Percentiles rank a stretch among this genome's conserved stretches.
Conservation (phyloP, 345 rosid genomes). For the Anacardium occidentale region DNA sequence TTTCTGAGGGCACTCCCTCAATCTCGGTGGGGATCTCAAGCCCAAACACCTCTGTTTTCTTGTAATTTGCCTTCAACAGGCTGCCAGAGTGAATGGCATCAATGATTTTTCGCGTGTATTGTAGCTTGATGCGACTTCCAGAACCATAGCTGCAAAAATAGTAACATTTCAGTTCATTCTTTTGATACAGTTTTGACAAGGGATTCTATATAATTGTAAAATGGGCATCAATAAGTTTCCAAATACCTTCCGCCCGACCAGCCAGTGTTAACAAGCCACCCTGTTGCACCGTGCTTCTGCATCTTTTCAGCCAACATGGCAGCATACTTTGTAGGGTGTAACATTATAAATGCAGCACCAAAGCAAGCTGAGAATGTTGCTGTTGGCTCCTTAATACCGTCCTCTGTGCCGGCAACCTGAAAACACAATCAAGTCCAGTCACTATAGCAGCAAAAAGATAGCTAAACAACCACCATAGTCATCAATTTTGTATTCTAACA, state of each 20-base stretch:
- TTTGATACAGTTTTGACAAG: background rate
- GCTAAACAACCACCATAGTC: background rate
- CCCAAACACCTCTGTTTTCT: constrained; percentile 26
- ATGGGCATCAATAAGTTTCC: background rate
- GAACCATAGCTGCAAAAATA: constrained; percentile 61
- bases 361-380: constrained; percentile 98
- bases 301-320: constrained; percentile 96
- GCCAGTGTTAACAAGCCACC: constrained; percentile 97
- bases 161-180: background rate
- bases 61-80: constrained; percentile 58
- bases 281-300: constrained; percentile 93
- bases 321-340: constrained; percentile 98
- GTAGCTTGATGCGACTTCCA: constrained; percentile 80
- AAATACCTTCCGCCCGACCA: constrained; percentile 97
- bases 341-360: constrained; percentile 95
- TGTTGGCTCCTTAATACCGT: constrained; percentile 83
- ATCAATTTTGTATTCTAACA: background rate
- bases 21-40: constrained; percentile 74
- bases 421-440: background rate
- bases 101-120: constrained; percentile 84
- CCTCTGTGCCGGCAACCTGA: constrained; percentile 58
- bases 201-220: background rate
- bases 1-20: constrained; percentile 82
- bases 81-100: constrained; percentile 88
- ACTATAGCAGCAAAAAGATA: background rate